Conservation (phyloP, 129 eudicot genomes). For the Tagetes patula region DNA sequence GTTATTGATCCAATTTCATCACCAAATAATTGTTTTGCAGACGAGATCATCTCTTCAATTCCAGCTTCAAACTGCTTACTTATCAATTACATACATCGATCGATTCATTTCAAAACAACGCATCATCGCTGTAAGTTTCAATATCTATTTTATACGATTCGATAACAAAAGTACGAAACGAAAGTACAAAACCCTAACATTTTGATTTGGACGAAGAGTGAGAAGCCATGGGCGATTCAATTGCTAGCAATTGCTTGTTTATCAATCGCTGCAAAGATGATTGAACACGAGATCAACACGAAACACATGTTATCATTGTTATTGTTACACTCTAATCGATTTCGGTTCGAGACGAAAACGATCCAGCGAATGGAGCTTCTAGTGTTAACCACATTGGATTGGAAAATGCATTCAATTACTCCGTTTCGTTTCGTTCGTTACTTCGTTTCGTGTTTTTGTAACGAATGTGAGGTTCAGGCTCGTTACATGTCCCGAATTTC, state of each 20-base stretch:
- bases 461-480: background rate
- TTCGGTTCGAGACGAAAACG: constrained; percentile 32
- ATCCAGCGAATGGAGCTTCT: constrained; percentile 71
- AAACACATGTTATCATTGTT: constrained; percentile 34
- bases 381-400: constrained; percentile 51
- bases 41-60: constrained; percentile 40
- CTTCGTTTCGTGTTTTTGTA: constrained; percentile 39
- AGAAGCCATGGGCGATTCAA: constrained; percentile 54
- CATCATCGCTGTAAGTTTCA: constrained; percentile 45
- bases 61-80: constrained; percentile 53
- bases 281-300: constrained; percentile 32
- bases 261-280: constrained; percentile 72
- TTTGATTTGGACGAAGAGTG: constrained; percentile 32
- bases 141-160: too few species aligned
- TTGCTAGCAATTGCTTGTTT: constrained; percentile 62
- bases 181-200: background rate
- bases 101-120: constrained; percentile 48
- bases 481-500: constrained; percentile 19
- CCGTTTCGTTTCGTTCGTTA: constrained; percentile 53
- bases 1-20: too few species aligned
- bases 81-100: constrained; percentile 62
- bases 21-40: too few species aligned
- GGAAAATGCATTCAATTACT: constrained; percentile 58
- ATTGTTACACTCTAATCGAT: constrained; percentile 28
- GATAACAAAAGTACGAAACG: background rate